Evolutionary conservation across 192 early-diverging fungal species (phyloP), one percentile per base, ranked within the genome.

Genomic region (Endogone sp.): DNA sequence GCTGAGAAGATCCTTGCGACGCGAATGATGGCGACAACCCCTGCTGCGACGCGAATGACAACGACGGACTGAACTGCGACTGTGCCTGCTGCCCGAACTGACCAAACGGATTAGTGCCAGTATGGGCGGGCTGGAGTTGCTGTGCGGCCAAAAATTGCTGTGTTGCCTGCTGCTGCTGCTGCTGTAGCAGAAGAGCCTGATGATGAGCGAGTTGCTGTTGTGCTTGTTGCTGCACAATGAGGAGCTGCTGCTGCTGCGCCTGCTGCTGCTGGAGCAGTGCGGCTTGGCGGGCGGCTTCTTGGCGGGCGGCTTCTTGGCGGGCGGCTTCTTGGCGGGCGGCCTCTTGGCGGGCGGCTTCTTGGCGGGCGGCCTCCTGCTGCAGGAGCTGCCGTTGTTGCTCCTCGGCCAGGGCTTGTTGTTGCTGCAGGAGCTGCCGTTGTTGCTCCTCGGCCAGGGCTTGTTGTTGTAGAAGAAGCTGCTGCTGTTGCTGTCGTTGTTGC

Each of bases 101-200:
- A 58, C 64, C 8, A n/a, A 62, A 24, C 56, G 69, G 37, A 49
- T 49, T 49, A 29, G 62, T 57, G 8, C 62, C 62, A 21, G 72
- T 64, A 23, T 58, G 49, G 0, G 65, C 72, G 16, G 72, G 72
- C 67, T 69, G 68, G 24, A 74, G 68, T 22, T 68, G 72, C 72
- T 69, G 76, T 60, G 65, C 64, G 64, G 68, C 54, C 25, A 70
- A 23, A 21, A 72, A 66, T 56, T 77, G 76, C 61, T 77, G 76
- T 10, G 69, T 62, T 2, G 62, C 62, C 54, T 72, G 70, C 30
- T 76, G 75, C 25, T 76, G 75, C 25, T 76, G 75, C 57, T 72
- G 75, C 59, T 76, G 76, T 60, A 72, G 76, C 13, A 72, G 76
- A 29, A 70, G 76, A 64, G 70, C 67, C 61, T 77, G 76, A 0